Conservation (phyloP, 2,329 filamentous ascomycete genomes). For the Trichoderma citrinoviride region DNA sequence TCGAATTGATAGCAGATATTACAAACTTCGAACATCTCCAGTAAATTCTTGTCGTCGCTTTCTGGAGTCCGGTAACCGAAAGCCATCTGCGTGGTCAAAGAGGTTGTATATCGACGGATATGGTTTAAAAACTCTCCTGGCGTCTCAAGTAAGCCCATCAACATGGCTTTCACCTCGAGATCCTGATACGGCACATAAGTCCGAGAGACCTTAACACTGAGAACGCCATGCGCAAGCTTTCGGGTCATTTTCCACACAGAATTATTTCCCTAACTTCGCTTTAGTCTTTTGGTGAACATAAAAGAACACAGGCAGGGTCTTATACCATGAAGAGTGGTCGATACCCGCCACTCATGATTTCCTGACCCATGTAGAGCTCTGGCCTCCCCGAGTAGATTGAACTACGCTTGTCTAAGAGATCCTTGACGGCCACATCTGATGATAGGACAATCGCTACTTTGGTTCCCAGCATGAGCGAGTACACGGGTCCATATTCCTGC, state of each 20-base stretch:
- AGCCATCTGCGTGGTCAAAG: constrained; percentile 15
- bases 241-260: constrained; percentile 1
- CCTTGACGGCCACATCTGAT: constrained; percentile 46
- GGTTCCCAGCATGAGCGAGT: constrained; percentile 50
- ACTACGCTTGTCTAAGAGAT: constrained; percentile 50
- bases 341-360: constrained; percentile 7
- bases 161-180: constrained; percentile 10
- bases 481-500: constrained; percentile 49
- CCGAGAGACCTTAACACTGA: constrained; percentile 8
- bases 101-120: constrained; percentile 9
- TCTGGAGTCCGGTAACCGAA: constrained; percentile 5
- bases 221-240: constrained; percentile 11
- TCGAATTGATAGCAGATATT: too few relatives aligned
- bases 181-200: constrained; percentile 15
- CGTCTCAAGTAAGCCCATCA: background rate
- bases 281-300: background rate
- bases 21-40: constrained; percentile 11
- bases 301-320: background rate
- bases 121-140: background rate
- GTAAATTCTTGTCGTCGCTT: background rate
- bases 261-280: background rate
- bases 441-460: constrained; percentile 48
- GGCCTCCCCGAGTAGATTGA: constrained; percentile 31
- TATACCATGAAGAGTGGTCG: constrained; percentile 9
- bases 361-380: constrained; percentile 12